Percentiles rank a stretch among this genome's conserved stretches.
Evolutionary conservation across 164 flowering plant genomes (phyloP).

Genomic region (Nymphaea thermarum): DNA sequence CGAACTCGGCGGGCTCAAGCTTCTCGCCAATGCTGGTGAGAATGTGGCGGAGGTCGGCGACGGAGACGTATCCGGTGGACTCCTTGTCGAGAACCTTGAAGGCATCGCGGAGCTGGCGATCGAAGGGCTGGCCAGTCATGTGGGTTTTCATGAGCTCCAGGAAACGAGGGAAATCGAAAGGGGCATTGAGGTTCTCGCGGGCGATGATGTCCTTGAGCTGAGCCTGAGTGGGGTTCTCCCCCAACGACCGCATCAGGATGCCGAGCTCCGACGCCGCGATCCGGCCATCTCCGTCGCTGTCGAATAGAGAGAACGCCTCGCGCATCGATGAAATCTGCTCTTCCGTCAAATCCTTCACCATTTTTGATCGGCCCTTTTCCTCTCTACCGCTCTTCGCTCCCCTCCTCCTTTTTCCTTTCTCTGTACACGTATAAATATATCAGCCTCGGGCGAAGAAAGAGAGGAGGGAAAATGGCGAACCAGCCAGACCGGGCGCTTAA

Average conservation of each 20-base stretch:
- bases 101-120: constrained; percentile 85
- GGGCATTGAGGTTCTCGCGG: constrained; percentile 61
- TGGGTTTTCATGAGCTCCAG: constrained; percentile 75
- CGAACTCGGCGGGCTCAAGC: constrained; percentile 85
- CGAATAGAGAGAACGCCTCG: constrained; percentile 90
- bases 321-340: constrained; percentile 86
- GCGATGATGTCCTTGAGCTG: constrained; percentile 67
- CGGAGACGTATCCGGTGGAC: constrained; percentile 64
- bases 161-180: constrained; percentile 76
- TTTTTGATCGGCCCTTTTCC: constrained; percentile 9
- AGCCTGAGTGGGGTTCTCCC: constrained; percentile 92
- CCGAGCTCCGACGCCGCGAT: constrained; percentile 90
- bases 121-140: constrained; percentile 82
- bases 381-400: constrained; percentile 4
- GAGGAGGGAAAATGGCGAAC: not conserved
- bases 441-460: not conserved
- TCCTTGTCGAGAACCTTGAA: constrained; percentile 94
- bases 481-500: no score
- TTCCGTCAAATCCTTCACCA: constrained; percentile 74
- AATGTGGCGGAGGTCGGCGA: constrained; percentile 78
- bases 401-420: not conserved
- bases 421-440: no score
- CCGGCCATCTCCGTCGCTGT: constrained; percentile 78
- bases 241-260: constrained; percentile 89
- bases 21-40: constrained; percentile 91